Conservation (phyloP, 352 stramenopile genomes). For the Hyaloperonospora arabidopsidis region DNA sequence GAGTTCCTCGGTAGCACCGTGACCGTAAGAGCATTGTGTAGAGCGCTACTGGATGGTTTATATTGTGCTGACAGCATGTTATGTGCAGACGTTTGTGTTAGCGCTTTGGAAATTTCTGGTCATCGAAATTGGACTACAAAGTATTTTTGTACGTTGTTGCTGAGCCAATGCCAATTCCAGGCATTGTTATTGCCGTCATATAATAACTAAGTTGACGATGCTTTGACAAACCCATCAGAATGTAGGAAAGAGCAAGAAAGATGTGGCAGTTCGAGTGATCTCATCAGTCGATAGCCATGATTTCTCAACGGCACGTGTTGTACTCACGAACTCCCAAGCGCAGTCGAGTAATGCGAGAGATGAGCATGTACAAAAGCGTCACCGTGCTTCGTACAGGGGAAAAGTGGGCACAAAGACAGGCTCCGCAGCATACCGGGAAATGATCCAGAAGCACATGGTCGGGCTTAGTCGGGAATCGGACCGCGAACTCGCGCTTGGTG, state of each 20-base stretch:
- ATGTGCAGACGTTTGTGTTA: slow-evolving; percentile 48
- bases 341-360: not conserved
- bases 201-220: slow-evolving; percentile 3
- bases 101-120: slow-evolving; percentile 70
- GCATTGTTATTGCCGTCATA: not conserved
- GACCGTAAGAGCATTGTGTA: slow-evolving; percentile 20
- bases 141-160: slow-evolving; percentile 36
- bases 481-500: slow-evolving; percentile 27
- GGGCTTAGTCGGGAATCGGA: slow-evolving; percentile 37
- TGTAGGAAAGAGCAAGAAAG: slow-evolving; percentile 2
- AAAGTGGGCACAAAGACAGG: slow-evolving; percentile 39
- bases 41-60: not conserved
- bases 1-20: slow-evolving; percentile 54
- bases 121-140: slow-evolving; percentile 45
- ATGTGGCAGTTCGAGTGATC: slow-evolving; percentile 6
- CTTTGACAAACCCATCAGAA: slow-evolving; percentile 9
- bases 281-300: not conserved
- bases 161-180: not conserved
- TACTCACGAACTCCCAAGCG: not conserved
- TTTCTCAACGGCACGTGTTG: not conserved
- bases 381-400: slow-evolving; percentile 42
- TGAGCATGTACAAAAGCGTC: slow-evolving; percentile 40
- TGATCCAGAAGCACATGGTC: slow-evolving; percentile 62
- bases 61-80: slow-evolving; percentile 2
- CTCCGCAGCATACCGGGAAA: slow-evolving; percentile 39